Evolutionary conservation across 495 filamentous ascomycete genomes (phyloP).

Genomic region (Xylaria flabelliformis): DNA sequence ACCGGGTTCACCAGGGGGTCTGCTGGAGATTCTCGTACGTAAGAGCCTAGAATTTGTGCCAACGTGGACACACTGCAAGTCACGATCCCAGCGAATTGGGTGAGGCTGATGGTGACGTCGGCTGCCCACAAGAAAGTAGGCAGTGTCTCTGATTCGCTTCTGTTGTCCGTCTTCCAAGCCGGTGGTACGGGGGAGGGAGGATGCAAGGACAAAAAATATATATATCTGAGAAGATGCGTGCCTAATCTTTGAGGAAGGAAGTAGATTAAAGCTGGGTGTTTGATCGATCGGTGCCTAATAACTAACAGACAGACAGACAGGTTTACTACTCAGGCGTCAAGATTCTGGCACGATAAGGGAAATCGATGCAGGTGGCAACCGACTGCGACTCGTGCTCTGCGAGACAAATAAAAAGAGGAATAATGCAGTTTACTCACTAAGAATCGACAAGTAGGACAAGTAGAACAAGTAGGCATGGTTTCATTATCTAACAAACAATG

Average conservation of each 20-base stretch:
- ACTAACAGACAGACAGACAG: background rate
- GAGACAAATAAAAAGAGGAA: background rate
- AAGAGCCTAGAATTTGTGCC: constrained; percentile 33
- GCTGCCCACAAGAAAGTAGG: background rate
- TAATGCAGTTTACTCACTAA: background rate
- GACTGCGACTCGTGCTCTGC: constrained; percentile 15
- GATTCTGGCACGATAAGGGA: constrained; percentile 5
- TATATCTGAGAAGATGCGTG: background rate
- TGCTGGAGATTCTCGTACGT: constrained; percentile 35
- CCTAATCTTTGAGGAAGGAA: background rate
- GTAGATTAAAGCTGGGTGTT: background rate
- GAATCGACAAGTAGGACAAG: background rate
- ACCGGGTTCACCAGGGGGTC: constrained; percentile 36
- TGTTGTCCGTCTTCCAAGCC: background rate
- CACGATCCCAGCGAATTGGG: constrained; percentile 40
- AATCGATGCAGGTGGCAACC: constrained; percentile 1
- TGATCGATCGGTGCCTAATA: background rate
- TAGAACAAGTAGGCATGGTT: background rate
- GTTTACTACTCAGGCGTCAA: constrained; percentile 1
- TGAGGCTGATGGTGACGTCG: constrained; percentile 41
- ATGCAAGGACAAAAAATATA: background rate
- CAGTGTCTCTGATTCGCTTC: background rate
- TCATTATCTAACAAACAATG: background rate
- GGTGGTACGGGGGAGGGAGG: background rate
- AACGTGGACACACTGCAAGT: constrained; percentile 39